phyloP scores from a whole-genome alignment of 495 filamentous ascomycete species.

The Aspergillus haitiensis region DNA sequence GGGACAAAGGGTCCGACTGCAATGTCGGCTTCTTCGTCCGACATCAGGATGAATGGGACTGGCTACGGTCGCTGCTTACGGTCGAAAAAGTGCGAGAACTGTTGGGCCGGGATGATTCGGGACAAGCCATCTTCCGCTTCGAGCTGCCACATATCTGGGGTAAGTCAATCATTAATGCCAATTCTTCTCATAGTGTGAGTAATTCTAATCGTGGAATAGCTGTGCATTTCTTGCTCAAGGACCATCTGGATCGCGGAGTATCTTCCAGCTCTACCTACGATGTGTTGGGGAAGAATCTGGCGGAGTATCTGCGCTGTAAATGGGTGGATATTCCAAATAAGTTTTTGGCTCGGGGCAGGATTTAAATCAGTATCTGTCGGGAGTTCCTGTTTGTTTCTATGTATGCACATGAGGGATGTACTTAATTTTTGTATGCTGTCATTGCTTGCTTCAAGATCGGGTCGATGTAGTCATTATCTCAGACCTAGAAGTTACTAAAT shows the following conservation, averaged over 20 bases:
- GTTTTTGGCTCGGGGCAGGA: neutral
- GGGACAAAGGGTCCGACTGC: slow-evolving; percentile 42
- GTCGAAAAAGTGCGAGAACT: slow-evolving; percentile 30
- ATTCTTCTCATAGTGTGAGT: neutral
- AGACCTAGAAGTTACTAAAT: no score
- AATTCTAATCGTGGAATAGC: slow-evolving; percentile 16
- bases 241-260: slow-evolving; percentile 45
- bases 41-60: slow-evolving; percentile 37
- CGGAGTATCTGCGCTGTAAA: slow-evolving; percentile 40
- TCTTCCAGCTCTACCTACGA: slow-evolving; percentile 37
- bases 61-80: slow-evolving; percentile 41
- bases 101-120: slow-evolving; percentile 34
- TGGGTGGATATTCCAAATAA: slow-evolving; percentile 38
- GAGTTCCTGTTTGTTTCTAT: no score
- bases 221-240: slow-evolving; percentile 47
- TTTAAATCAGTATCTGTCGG: no score
- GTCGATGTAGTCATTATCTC: no score
- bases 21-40: slow-evolving; percentile 44
- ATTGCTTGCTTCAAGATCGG: no score
- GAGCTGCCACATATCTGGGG: slow-evolving; percentile 26
- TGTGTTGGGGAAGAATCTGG: slow-evolving; percentile 46
- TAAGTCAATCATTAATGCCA: neutral
- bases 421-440: no score
- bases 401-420: no score
- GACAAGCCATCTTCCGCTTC: slow-evolving; percentile 37